Base-by-base conservation (phyloP, 225 moss, liverwort and hornwort species). In the Marchantia polymorpha region DNA sequence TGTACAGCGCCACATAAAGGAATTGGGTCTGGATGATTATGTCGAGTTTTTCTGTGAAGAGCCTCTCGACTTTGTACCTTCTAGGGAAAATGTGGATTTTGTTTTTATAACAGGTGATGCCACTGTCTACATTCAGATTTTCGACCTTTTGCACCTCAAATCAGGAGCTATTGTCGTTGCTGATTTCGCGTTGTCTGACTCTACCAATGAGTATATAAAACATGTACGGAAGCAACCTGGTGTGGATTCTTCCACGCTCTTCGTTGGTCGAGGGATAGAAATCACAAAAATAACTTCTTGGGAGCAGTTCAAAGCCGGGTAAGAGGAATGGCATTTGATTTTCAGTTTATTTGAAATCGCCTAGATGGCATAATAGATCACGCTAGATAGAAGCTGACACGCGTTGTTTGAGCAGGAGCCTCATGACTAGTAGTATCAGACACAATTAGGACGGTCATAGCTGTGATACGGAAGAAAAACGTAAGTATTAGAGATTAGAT, bases 141-240 rank as follows among this genome's bases (percentile, higher is more conserved):
- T 93, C 83, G 93, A 93, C 77, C 86, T 91, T 77, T 81, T 93
- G 64, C 91, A 91, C 72, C 83, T 93, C 78, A 93, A 90, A 84
- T 90, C 88, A 75, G 90, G 90, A 85, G 91, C 93, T 72, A 83
- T 91, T 74, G 91, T 93, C 66, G 91, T 93, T 51, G 93, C 93
- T 17, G 93, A 91, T 61, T 84, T 91, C 89, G 93, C 93, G 14
- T 78, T 91, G 71, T 87, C 88, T 88, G 91, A 93, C 64, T 81
- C 86, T 56, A 91, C 93, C 60, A 93, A 93, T 78, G 91, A 90
- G 74, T 93, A 93, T 63, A 93, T 93, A 81, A 89, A 91, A 75
- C 93, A 93, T 86, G 93, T 93, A 64, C 88, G 91, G 75, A 87
- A 90, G 75, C 93, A 93, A 79, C 93, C 93, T 49, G 93, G 93